These are phyloP conservation scores for Takashimella tepidaria DNA, from an alignment of 1,284 basidiomycete genomes.

Conservation along the genomic window DNA sequence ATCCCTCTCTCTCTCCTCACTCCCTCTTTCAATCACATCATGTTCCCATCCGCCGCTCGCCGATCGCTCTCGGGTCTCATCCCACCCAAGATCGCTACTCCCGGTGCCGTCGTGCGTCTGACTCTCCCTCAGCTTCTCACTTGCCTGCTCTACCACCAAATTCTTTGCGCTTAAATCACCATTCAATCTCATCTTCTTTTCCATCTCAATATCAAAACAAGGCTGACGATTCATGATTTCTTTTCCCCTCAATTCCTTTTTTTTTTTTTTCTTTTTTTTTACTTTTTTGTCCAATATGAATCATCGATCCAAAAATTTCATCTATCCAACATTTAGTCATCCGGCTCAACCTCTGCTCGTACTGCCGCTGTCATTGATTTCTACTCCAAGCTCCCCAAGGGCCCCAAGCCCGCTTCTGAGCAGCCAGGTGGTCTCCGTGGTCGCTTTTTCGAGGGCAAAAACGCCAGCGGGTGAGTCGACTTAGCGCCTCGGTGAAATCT, in stretches of 20 bases:
- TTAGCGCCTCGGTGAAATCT: no score
- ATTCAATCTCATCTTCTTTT: not conserved
- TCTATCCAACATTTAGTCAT: conserved; percentile 52
- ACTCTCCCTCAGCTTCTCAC: not conserved
- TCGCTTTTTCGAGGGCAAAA: conserved; percentile 76
- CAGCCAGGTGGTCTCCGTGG: conserved; percentile 66
- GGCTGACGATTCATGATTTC: no score
- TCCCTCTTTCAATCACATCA: conserved; percentile 39
- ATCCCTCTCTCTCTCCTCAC: conserved; percentile 14
- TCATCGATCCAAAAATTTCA: no score
- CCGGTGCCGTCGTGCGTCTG: conserved; percentile 68
- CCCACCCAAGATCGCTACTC: conserved; percentile 92
- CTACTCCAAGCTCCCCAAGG: conserved; percentile 83
- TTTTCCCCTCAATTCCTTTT: no score
- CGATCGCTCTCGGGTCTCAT: conserved; percentile 75
- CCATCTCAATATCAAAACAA: no score
- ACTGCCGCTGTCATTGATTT: conserved; percentile 83
- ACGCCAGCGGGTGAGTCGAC: conserved; percentile 61
- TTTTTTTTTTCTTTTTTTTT: no score
- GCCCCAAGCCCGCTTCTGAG: conserved; percentile 58
- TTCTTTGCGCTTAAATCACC: no score
- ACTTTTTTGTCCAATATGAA: no score
- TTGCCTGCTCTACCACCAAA: conserved; percentile 1
- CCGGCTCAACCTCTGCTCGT: conserved; percentile 66
- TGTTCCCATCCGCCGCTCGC: conserved; percentile 77